Evolutionary conservation across 2,329 filamentous ascomycete species (phyloP), one percentile per base, ranked within the genome.

Genomic region (Beauveria caledonica): DNA sequence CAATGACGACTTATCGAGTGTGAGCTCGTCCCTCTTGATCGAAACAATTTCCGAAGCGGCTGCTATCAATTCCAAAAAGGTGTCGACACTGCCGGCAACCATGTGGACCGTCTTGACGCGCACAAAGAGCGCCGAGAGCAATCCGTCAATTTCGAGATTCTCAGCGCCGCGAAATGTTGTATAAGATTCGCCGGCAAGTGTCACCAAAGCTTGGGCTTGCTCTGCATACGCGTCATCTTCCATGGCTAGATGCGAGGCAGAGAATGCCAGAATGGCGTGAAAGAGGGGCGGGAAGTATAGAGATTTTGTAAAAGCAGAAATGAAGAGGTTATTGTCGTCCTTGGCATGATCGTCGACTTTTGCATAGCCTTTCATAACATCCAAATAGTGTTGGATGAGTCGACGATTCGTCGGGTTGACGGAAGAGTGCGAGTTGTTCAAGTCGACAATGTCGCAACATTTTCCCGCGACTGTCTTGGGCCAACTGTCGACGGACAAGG

Each of bases 311-410:
- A 64, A 64, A 2, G 61, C 60, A 4, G 63, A 64, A 13, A 64
- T 62, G 42, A 64, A 64, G 15, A 64, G 52, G 21, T 64, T 63
- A 25, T 62, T 64, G 15, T 56, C 36, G 21, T 64, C 53, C 25
- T 63, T 64, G 27, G 61, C 50, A 23, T 60, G 58, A 36, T 64
- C 63, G 8, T 64, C 61, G 6, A 64, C 56, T 44, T 64, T 64
- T 10, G 63, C 60, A 46, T 63, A 64, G 25, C 63, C 63, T n/a
- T 62, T 64, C 58, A 64, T 64, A 3, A 64, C 63, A 23, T 64
- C 63, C 15, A 64, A 49, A 27, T 64, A 64, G 36, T 64, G 63
- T 39, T 64, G 61, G 48, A 64, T 58, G n/a, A 64, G 52, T 6
- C 53, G 61, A 15, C 61, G 63, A 52, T 61, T 63, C 40, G 60